Evolutionary conservation across 2,329 filamentous ascomycete species (phyloP).

Genomic region (Pyricularia grisea): DNA sequence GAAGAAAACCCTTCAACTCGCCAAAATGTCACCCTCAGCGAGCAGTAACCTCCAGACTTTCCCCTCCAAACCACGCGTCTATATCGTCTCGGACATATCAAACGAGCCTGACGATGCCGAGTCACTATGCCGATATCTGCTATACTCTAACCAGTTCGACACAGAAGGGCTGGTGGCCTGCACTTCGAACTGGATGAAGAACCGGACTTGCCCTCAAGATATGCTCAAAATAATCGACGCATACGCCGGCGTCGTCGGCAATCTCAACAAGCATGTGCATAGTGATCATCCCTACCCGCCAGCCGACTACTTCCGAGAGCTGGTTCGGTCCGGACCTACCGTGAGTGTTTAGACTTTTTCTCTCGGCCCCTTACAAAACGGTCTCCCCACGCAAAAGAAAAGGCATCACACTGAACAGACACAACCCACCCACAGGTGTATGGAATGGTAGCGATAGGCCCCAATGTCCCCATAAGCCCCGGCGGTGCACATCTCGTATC

Average conservation of each 20-base stretch:
- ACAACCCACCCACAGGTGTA: neutral
- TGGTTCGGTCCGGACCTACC: constrained; percentile 26
- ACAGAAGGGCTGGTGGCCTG: constrained; percentile 31
- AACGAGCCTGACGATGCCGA: constrained; percentile 35
- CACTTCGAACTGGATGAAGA: constrained; percentile 34
- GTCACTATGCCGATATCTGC: constrained; percentile 30
- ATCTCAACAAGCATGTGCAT: constrained; percentile 37
- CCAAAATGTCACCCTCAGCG: neutral
- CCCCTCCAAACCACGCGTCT: constrained; percentile 21
- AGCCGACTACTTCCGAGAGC: constrained; percentile 21
- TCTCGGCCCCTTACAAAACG: no score
- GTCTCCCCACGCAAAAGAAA: no score
- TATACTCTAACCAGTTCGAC: constrained; percentile 34
- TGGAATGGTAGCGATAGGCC: constrained; percentile 11
- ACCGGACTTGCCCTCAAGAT: constrained; percentile 27
- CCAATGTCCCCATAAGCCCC: constrained; percentile 20
- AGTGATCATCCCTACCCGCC: constrained; percentile 30
- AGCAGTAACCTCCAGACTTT: constrained; percentile 3
- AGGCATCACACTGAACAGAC: neutral
- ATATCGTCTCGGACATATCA: constrained; percentile 32
- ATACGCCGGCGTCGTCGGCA: constrained; percentile 31
- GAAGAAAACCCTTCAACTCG: no score
- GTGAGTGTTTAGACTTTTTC: neutral
- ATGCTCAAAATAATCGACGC: constrained; percentile 31
- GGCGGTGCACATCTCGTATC: constrained; percentile 26